Conservation (phyloP, 1,284 basidiomycete genomes). For the Peniophora sp. region DNA sequence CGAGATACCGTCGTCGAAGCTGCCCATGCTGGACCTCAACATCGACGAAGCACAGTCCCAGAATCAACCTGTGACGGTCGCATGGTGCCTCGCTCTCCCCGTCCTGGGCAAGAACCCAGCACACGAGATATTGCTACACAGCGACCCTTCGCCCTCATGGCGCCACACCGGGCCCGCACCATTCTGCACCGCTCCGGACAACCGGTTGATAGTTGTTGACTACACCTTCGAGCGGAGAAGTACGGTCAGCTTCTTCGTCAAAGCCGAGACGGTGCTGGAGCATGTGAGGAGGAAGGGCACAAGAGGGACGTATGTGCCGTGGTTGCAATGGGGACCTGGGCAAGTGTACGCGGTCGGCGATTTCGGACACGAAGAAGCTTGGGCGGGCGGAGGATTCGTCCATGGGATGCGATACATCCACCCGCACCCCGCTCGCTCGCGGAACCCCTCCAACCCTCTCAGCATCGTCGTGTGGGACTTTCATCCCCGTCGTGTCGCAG, state of each 20-base stretch:
- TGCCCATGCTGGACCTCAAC: too few relatives aligned
- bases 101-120: background rate
- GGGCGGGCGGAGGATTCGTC: background rate
- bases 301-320: background rate
- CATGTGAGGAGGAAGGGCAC: background rate
- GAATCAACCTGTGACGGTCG: background rate
- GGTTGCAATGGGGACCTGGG: background rate
- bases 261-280: background rate
- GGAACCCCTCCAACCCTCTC: background rate
- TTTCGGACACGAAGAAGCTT: background rate
- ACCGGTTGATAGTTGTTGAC: background rate
- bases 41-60: too few relatives aligned
- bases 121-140: background rate
- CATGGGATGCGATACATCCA: constrained; percentile 1
- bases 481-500: background rate
- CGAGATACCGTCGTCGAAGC: too few relatives aligned
- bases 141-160: background rate
- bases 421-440: background rate
- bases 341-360: background rate
- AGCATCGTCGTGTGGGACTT: background rate
- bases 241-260: background rate
- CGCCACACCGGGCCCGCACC: background rate
- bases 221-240: background rate
- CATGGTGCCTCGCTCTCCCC: background rate
- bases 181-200: background rate